Base-by-base conservation (phyloP, 306 rosid species). In the apple (Malus domestica) region DNA sequence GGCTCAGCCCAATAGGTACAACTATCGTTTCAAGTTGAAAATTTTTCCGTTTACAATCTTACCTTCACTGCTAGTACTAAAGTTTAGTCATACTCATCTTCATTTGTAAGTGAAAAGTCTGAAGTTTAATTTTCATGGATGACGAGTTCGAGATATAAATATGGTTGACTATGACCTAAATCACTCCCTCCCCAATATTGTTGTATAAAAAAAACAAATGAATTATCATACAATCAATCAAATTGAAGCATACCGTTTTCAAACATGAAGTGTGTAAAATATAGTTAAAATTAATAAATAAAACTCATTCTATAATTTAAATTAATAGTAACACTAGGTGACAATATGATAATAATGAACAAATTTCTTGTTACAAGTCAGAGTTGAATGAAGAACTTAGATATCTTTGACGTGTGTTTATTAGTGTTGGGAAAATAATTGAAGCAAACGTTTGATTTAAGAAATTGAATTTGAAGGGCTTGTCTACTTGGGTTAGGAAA, bases 51-150 rank as follows among this genome's bases (percentile, higher is more conserved):
- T 38, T 1, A 38, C 42, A 38, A 38, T 38, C 42, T 6, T 38
- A 38, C 42, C 0, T 0, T 2, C 20, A 51, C 1, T 16, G 9
- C 3, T 5, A 16, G 6, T 8, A 2, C 1, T 5, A 16, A 16
- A 16, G 8, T 16, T 51, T 18, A 2, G 20, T 51, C 0, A 0
- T 5, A 6, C 0, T 5, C 0, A 8, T 0, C 12, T 42, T 9
- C 8, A 5, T 0, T 51, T 51, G 0, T 51, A 51, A 51, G 0
- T 51, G 0, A 1, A 51, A 15, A 15, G 0, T 15, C 0, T 51
- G 1, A 16, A 5, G 0, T 51, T 45, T 51, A 51, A 51, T 13
- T 51, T 0, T 51, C 0, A 51, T 4, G 1, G 6, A 18, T 49
- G 1, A 51, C 0, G 6, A 1, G 0, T 51, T 51, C 18, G 0